These are phyloP conservation scores for Salmacisia buchloeana DNA, from an alignment of 1,284 basidiomycete genomes.

Conservation along the genomic window DNA sequence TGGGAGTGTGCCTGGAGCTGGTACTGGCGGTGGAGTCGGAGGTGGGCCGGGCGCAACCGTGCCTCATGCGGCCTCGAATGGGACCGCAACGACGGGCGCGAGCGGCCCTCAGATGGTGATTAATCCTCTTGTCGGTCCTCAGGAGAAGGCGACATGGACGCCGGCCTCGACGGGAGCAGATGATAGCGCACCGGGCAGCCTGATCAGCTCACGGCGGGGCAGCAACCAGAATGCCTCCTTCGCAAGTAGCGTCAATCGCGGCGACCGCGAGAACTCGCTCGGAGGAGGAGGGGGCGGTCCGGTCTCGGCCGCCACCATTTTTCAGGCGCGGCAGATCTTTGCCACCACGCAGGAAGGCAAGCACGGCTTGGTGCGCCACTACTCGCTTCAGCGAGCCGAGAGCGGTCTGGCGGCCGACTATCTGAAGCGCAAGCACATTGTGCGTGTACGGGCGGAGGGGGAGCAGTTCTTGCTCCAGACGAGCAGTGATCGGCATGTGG, in stretches of 20 bases:
- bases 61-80: not conserved
- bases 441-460: conserved; percentile 84
- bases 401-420: conserved; percentile 93
- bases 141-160: conserved; percentile 1
- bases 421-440: conserved; percentile 85
- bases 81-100: not conserved
- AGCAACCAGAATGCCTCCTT: not conserved
- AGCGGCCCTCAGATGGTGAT: not conserved
- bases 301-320: not conserved
- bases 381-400: conserved; percentile 84
- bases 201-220: not conserved
- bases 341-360: conserved; percentile 1
- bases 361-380: conserved; percentile 56
- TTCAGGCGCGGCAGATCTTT: conserved; percentile 2
- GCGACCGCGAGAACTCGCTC: not conserved
- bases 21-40: not conserved
- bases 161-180: not conserved
- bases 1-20: no score
- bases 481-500: conserved; percentile 73
- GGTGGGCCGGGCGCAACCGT: not conserved
- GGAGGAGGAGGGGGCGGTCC: not conserved
- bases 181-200: not conserved
- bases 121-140: not conserved
- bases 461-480: conserved; percentile 96
- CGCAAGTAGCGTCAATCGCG: not conserved